These are phyloP conservation scores for Cucurbita moschata DNA, from an alignment of 306 rosid genomes.

Conservation along the genomic window DNA sequence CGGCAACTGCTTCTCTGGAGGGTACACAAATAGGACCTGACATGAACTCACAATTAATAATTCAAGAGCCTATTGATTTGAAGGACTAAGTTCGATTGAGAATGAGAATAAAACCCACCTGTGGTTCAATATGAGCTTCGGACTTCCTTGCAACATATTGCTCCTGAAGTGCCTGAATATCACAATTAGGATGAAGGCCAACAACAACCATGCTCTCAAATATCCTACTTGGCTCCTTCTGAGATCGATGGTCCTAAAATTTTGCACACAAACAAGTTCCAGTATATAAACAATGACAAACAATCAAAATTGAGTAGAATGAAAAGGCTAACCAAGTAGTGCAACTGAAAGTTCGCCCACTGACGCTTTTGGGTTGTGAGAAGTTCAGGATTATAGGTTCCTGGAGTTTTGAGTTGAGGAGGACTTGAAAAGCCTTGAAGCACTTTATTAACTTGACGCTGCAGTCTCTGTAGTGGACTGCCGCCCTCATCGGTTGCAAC, in stretches of 20 bases:
- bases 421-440: constrained; percentile 67
- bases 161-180: constrained; percentile 59
- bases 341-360: constrained; percentile 84
- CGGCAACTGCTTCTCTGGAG: constrained; percentile 76
- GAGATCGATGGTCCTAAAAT: constrained; percentile 79
- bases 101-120: constrained; percentile 31
- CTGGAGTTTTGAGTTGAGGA: constrained; percentile 34
- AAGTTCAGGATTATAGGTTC: constrained; percentile 73
- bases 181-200: constrained; percentile 92
- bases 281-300: background rate
- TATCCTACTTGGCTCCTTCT: constrained; percentile 74
- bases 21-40: constrained; percentile 84
- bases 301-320: background rate
- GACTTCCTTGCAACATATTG: constrained; percentile 20
- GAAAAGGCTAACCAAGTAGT: constrained; percentile 35
- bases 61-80: background rate
- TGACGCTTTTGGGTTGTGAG: constrained; percentile 81
- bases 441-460: constrained; percentile 49
- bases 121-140: constrained; percentile 60
- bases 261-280: constrained; percentile 9
- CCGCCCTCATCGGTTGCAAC: constrained; percentile 53
- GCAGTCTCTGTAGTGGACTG: constrained; percentile 62
- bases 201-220: constrained; percentile 90
- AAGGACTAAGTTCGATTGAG: background rate
- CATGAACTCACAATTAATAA: background rate